Evolutionary conservation across 768 basidiomycete genomes (phyloP), one percentile per base, ranked within the genome.

Genomic region (Lactarius vividus): DNA sequence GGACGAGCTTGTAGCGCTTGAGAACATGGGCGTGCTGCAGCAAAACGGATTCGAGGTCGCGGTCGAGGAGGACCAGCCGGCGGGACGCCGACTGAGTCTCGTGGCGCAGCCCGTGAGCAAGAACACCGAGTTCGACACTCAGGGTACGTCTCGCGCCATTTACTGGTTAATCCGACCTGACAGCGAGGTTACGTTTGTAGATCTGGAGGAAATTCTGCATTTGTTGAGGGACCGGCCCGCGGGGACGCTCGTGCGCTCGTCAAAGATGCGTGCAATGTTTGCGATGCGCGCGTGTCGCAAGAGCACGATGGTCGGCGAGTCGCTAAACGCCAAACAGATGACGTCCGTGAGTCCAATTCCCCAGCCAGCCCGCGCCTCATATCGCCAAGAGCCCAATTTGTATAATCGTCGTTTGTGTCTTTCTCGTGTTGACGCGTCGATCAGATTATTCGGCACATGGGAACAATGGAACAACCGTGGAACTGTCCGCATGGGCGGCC

Each of bases 241-340:
- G 0, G 91, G 92, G 2, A 85, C 88, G 71, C 91, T 94, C 84
- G 92, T 97, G 0, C 83, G 97, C 26, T 97, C 94, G 73, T 89
- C 90, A 18, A 98, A 98, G 75, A 94, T 92, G 18, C 84, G 95
- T 18, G 82, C 88, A 5, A 98, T 99, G 96, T 98, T 99, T 73
- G 97, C 97, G 0, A 92, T 88, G 84, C 85, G 96, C 40, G 97
- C 97, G 0, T 99, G 97, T 76, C 76, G 96, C 69, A 95, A 92
- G 79, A 98, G 95, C 75, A 88, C 97, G 49, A 99, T 98, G 97
- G 82, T 98, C 53, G 96, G 97, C 4, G 92, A 85, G 79, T 81
- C 94, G 13, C 80, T 98, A 66, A 94, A 83, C 42, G 80, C 76
- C 65, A 75, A 79, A 18, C 92, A 92, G 72, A 98, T 99, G 96